Evolutionary conservation across 176 grass and related monocot species (phyloP), one percentile per base, ranked within the genome.

Genomic region (Elaeis guineensis): DNA sequence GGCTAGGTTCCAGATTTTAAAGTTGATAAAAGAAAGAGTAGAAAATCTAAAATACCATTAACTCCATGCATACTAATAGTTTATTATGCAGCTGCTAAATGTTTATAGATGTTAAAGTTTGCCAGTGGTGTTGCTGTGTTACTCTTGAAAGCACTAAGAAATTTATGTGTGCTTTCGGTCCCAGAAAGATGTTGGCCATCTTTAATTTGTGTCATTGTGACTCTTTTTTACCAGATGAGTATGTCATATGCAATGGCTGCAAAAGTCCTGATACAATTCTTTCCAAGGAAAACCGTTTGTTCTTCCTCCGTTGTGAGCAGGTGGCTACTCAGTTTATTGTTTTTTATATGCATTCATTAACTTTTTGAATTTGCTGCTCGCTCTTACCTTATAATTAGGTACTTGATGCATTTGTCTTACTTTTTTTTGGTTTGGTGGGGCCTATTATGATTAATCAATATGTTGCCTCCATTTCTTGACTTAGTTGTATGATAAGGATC

Each of bases 241-340:
- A 91, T 49, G 87, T 86, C 50, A 91, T 91, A 30, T 91, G 93
- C 70, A 89, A 88, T 65, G 87, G 87, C 14, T 97, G 92, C 69
- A 97, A 97, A 79, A 85, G 84, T 50, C 84, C 78, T 16, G 87
- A 90, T 39, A 90, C 84, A 9, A 91, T 90, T 55, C 64, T 91
- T 19, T 85, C 87, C 2, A 97, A 85, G 73, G 93, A 97, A 80
- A 85, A 91, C 19, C 84, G 84, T 24, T 25, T 91, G 26, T 85
- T 91, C 59, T 97, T 97, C 73, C 75, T 97, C 18, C 78, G 87
- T 0, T 91, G 92, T 3, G 87, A 97, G 51, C 84, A 97, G 92
- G 92, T 97, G 73, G 79, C 69, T 12, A 69, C 28, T 48, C 9
- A 4, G 12, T n/a, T 17, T 17, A 17, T 52, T 20, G 6, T 12